These are phyloP conservation scores for Lycium ferocissimum DNA, from an alignment of 257 asterid genomes.

Conservation along the genomic window DNA sequence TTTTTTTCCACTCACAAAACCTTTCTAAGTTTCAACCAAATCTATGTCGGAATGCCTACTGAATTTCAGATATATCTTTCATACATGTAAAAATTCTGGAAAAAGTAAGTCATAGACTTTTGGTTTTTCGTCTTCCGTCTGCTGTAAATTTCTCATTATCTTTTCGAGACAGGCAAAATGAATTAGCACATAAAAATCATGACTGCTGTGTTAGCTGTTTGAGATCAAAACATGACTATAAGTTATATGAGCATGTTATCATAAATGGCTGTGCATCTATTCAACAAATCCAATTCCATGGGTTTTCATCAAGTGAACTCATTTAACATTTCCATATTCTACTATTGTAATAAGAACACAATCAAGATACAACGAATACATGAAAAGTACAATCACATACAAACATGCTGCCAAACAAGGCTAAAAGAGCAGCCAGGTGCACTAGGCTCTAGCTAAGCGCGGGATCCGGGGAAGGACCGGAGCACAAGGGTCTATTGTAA, in stretches of 20 bases:
- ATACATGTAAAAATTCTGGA: not conserved
- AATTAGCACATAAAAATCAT: not conserved
- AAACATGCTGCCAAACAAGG: not conserved
- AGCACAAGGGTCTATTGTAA: too few species aligned
- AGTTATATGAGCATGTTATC: not conserved
- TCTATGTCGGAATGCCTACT: too few species aligned
- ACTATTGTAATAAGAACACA: too few species aligned
- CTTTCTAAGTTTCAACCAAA: too few species aligned
- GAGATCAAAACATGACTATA: not conserved
- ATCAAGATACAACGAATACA: not conserved
- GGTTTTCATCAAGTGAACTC: not conserved
- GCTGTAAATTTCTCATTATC: not conserved
- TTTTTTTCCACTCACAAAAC: too few species aligned
- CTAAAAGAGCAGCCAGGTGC: too few species aligned
- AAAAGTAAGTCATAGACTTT: not conserved
- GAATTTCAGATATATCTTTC: not conserved
- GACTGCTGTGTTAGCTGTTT: not conserved
- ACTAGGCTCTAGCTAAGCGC: too few species aligned
- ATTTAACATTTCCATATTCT: not conserved
- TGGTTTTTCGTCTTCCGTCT: not conserved
- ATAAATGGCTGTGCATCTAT: not conserved
- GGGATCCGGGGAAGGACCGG: not conserved
- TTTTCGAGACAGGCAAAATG: not conserved
- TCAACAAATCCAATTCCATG: not conserved
- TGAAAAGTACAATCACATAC: not conserved